Conservation (phyloP, 2,329 filamentous ascomycete genomes). For the Acarospora socialis region DNA sequence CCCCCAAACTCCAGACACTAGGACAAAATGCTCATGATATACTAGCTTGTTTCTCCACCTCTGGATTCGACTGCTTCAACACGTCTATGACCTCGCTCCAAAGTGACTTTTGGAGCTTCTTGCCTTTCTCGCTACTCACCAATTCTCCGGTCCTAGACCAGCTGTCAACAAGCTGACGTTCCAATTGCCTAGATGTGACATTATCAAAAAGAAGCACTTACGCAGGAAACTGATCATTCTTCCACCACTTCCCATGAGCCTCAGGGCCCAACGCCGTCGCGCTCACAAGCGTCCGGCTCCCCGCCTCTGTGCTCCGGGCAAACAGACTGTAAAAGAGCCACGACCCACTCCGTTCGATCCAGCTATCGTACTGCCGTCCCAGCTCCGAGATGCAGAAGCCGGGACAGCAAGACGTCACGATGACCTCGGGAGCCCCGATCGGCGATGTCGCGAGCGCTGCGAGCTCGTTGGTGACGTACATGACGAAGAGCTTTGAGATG, state of each 20-base stretch:
- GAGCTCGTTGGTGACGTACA: constrained; percentile 28
- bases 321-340: constrained; percentile 26
- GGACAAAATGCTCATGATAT: too few relatives aligned
- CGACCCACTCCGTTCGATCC: constrained; percentile 22
- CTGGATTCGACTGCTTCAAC: constrained; percentile 17
- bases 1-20: too few relatives aligned
- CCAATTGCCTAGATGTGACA: background rate
- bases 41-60: constrained; percentile 14
- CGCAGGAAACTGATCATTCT: constrained; percentile 25
- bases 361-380: constrained; percentile 25
- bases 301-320: constrained; percentile 29
- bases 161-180: background rate
- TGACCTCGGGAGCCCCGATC: constrained; percentile 24
- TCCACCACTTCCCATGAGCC: constrained; percentile 31
- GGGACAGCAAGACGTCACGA: constrained; percentile 32
- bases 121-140: constrained; percentile 20
- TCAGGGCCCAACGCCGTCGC: constrained; percentile 29
- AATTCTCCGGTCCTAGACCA: constrained; percentile 12
- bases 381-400: constrained; percentile 30
- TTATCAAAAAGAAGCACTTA: constrained; percentile 14
- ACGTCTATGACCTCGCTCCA: constrained; percentile 28
- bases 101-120: constrained; percentile 23
- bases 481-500: constrained; percentile 29
- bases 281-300: constrained; percentile 29
- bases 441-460: constrained; percentile 20